A percentile compares a stretch with the other conserved stretches of the same genome.
These are phyloP conservation scores for Heterobasidion irregulare DNA, from an alignment of 1,284 basidiomycete genomes.

Conservation along the genomic window DNA sequence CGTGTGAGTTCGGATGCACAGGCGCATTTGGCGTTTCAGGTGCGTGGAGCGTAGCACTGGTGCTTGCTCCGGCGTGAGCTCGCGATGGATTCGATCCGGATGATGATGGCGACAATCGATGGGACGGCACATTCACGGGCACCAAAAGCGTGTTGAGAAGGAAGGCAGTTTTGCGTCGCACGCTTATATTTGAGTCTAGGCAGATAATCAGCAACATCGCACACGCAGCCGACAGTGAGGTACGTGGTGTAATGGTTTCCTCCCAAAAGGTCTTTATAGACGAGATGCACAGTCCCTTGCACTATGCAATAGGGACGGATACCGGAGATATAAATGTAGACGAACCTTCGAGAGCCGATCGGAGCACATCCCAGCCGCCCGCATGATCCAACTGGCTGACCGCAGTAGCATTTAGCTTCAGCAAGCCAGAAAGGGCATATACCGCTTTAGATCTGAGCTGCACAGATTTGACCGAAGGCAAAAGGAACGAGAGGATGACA, in stretches of 20 bases:
- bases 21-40: conserved; percentile 20
- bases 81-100: background rate
- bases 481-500: conserved; percentile 56
- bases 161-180: conserved; percentile 84
- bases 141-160: conserved; percentile 74
- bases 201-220: background rate
- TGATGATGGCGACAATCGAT: background rate
- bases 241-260: background rate
- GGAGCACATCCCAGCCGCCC: conserved; percentile 68
- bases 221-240: background rate
- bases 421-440: conserved; percentile 77
- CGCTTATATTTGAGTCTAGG: conserved; percentile 66
- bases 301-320: background rate
- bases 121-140: conserved; percentile 27
- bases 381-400: conserved; percentile 48
- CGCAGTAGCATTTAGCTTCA: conserved; percentile 78
- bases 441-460: conserved; percentile 75
- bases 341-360: conserved; percentile 52
- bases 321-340: background rate
- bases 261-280: background rate
- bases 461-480: conserved; percentile 37
- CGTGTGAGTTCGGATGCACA: conserved; percentile 62
- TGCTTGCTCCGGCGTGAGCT: background rate
- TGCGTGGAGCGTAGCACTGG: conserved; percentile 10
- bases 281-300: background rate